Evolutionary conservation across 495 filamentous ascomycete genomes (phyloP).

Genomic region (Bombardia bombarda): DNA sequence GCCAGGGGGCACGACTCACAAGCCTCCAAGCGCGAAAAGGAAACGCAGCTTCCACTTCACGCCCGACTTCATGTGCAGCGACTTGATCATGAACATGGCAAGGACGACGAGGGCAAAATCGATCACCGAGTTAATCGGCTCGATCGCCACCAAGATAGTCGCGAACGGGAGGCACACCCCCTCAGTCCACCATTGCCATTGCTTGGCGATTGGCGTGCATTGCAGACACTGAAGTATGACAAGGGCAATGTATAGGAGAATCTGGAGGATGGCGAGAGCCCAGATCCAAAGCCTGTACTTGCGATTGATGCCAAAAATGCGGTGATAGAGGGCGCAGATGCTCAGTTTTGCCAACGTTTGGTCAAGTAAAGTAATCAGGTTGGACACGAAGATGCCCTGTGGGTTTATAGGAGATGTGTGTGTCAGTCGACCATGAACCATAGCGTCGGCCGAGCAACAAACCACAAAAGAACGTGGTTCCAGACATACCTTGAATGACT

Average conservation of each 20-base stretch:
- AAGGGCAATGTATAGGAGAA: not conserved
- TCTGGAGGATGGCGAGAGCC: constrained; percentile 1
- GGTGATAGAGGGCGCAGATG: constrained; percentile 12
- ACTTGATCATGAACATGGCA: constrained; percentile 5
- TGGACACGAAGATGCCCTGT: too few relatives aligned
- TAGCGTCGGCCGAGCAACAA: too few relatives aligned
- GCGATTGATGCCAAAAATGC: constrained; percentile 11
- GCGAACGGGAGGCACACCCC: not conserved
- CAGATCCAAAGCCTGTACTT: constrained; percentile 5
- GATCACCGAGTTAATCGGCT: constrained; percentile 8
- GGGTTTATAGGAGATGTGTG: too few relatives aligned
- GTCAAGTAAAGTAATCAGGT: too few relatives aligned
- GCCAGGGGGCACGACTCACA: constrained; percentile 5
- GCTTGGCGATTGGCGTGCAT: constrained; percentile 8
- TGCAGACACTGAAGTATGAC: not conserved
- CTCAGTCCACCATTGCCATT: not conserved
- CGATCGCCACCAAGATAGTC: not conserved
- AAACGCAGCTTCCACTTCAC: constrained; percentile 10
- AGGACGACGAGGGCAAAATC: constrained; percentile 12
- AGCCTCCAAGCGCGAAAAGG: constrained; percentile 7
- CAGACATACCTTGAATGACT: too few relatives aligned
- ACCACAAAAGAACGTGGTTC: too few relatives aligned
- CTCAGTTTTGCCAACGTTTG: constrained; percentile 8
- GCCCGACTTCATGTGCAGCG: constrained; percentile 2
- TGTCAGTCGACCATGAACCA: too few relatives aligned